Percentiles rank a stretch among this genome's conserved stretches.
phyloP scores from a whole-genome alignment of 2,329 filamentous ascomycete species.

The Fusarium keratoplasticum region DNA sequence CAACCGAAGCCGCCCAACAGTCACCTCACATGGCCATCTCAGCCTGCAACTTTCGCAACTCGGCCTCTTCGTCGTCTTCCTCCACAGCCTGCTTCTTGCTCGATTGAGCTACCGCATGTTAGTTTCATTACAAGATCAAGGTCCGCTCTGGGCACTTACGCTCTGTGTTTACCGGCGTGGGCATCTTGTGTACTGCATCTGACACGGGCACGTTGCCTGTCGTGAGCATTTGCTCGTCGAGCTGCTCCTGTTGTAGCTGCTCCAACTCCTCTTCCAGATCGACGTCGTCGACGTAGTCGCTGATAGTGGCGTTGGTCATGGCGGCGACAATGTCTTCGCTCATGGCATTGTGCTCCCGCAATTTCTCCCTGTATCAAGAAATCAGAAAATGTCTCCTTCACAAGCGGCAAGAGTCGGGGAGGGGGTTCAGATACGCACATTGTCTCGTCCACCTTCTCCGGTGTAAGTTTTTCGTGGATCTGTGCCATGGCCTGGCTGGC shows the following conservation, averaged over 20 bases:
- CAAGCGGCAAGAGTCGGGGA: background rate
- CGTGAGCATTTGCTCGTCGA: constrained; percentile 94
- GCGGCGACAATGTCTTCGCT: constrained; percentile 92
- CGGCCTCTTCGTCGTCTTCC: constrained; percentile 96
- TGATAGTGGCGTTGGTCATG: constrained; percentile 78
- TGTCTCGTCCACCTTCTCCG: constrained; percentile 93
- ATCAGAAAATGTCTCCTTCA: constrained; percentile 46
- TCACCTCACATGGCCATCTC: constrained; percentile 90
- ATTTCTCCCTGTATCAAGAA: constrained; percentile 75
- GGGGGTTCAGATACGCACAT: constrained; percentile 73
- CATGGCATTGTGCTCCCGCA: constrained; percentile 91
- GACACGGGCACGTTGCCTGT: constrained; percentile 86
- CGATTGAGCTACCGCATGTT: constrained; percentile 46
- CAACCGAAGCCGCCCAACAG: constrained; percentile 19
- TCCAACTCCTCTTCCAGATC: constrained; percentile 90
- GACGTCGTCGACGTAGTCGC: constrained; percentile 81
- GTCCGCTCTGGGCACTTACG: constrained; percentile 65
- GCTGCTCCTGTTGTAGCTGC: constrained; percentile 86
- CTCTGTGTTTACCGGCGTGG: constrained; percentile 78
- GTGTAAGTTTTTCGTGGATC: constrained; percentile 90
- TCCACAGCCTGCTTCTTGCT: constrained; percentile 61
- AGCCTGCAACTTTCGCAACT: constrained; percentile 90
- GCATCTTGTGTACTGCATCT: constrained; percentile 82
- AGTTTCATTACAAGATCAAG: constrained; percentile 9
- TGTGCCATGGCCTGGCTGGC: constrained; percentile 91